Conservation (phyloP, 257 asterid species). For the Knoxia roxburghii region DNA sequence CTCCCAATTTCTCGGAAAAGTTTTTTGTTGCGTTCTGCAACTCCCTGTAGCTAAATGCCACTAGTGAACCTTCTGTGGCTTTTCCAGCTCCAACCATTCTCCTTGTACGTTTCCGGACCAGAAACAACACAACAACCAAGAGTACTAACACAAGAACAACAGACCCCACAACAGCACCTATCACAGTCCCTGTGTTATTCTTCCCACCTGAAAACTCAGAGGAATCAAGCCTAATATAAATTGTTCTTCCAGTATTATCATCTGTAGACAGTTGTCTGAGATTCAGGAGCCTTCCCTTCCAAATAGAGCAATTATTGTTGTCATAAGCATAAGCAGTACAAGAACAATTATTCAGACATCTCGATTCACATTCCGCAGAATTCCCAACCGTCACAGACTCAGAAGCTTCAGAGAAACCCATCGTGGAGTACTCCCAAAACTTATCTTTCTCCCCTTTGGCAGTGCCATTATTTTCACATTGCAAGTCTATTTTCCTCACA, state of each 20-base stretch:
- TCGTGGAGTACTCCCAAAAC: constrained; percentile 15
- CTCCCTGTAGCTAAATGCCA: constrained; percentile 32
- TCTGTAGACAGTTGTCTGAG: constrained; percentile 18
- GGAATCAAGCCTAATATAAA: constrained; percentile 28
- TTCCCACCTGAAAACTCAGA: constrained; percentile 24
- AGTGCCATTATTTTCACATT: constrained; percentile 16
- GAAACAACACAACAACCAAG: constrained; percentile 16
- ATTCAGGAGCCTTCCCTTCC: constrained; percentile 16
- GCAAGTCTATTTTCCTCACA: constrained; percentile 20
- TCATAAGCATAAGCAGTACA: constrained; percentile 41
- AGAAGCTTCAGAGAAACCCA: constrained; percentile 16
- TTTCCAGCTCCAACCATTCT: constrained; percentile 15
- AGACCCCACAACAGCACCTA: constrained; percentile 34
- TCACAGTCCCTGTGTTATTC: constrained; percentile 18
- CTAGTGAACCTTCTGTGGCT: constrained; percentile 30
- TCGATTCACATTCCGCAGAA: constrained; percentile 30
- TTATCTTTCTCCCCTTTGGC: constrained; percentile 18
- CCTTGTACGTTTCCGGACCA: constrained; percentile 20
- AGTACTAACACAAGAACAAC: constrained; percentile 19
- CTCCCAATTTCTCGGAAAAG: constrained; percentile 45
- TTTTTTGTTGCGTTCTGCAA: constrained; percentile 41
- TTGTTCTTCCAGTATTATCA: constrained; percentile 24
- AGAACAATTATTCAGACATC: constrained; percentile 37
- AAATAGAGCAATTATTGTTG: constrained; percentile 16
- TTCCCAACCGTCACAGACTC: constrained; percentile 17